Percentiles rank a stretch among this genome's conserved stretches.
Conservation (phyloP, 2,329 filamentous ascomycete species). For the Onygenales sp. region DNA sequence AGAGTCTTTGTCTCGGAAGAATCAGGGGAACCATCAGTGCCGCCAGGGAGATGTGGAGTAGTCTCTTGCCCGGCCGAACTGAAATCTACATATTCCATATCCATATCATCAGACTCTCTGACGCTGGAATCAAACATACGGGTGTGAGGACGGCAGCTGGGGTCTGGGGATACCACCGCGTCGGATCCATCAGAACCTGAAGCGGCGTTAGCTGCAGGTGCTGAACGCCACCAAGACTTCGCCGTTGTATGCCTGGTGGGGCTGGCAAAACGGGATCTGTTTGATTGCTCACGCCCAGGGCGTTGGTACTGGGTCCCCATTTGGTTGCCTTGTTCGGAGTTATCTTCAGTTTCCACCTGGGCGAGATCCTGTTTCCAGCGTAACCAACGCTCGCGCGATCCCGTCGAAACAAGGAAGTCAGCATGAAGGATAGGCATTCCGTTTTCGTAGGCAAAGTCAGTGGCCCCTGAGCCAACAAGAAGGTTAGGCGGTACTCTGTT, state of each 20-base stretch:
- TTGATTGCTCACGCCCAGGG: neutral
- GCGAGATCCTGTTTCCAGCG: conserved; percentile 67
- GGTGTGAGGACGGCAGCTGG: neutral
- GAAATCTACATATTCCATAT: neutral
- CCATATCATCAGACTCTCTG: neutral
- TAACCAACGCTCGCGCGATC: conserved; percentile 66
- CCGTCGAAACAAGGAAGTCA: conserved; percentile 69
- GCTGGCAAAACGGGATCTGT: neutral
- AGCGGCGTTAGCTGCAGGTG: neutral
- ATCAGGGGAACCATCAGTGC: neutral
- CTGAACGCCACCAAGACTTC: neutral
- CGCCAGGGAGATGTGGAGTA: neutral
- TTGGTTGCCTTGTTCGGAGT: conserved; percentile 14
- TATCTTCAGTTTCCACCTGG: conserved; percentile 23
- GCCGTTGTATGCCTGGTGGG: neutral
- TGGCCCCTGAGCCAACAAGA: conserved; percentile 75
- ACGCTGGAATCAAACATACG: neutral
- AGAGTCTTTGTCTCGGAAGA: neutral
- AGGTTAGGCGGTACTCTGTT: conserved; percentile 87
- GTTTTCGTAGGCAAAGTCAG: conserved; percentile 72
- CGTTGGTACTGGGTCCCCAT: conserved; percentile 6
- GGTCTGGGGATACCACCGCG: neutral
- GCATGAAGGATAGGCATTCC: conserved; percentile 65
- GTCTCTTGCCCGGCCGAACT: too few species aligned
- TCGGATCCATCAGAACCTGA: neutral